Evolutionary conservation across 129 eudicot genomes (phyloP), one percentile per base, ranked within the genome.

Genomic region (Helianthus tuberosus): DNA sequence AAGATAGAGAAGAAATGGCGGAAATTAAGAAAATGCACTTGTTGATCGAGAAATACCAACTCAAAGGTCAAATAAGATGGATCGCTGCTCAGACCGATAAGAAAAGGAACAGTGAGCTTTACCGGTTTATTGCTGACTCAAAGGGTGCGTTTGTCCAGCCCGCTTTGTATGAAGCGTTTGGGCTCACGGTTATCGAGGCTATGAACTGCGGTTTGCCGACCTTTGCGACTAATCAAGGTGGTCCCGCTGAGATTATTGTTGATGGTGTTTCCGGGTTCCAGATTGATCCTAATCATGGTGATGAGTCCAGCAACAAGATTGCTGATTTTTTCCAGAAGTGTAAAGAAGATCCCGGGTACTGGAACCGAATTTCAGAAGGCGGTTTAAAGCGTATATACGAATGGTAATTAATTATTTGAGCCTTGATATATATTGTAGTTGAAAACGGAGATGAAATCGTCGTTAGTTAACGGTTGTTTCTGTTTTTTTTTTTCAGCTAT

Each of bases 161-260:
- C 20, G 99, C 99, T 63, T 65, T 91, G 2, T 95, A 89, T 64
- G 99, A 95, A 82, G 99, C 99, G 54, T 95, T 95, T 79, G 99
- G 99, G 13, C 90, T 95, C 11, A 95, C 99, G 3, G 99, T 95
- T 35, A 84, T 95, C 71, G 99, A 95, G 84, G 99, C 99, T 44
- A 95, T 95, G 99, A 89, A 91, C 85, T 95, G 97, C 71, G 99
- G 99, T 52, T 74, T 95, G 39, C 94, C 91, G 20, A 91, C 97
- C 23, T 95, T 95, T 66, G 99, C 95, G 4, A 95, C 99, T 7
- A 91, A 87, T 77, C 95, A 95, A 83, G 99, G 99, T 5, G 97
- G 99, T 35, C 99, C 99, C 3, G 97, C 99, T 49, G 99, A 95
- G 85, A 91, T 95, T 44, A 91, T 95, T 10, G 74, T 91, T 50